Evolutionary conservation across 2,329 filamentous ascomycete genomes (phyloP), one percentile per base, ranked within the genome.

Genomic region (Paramyrothecium sp.): DNA sequence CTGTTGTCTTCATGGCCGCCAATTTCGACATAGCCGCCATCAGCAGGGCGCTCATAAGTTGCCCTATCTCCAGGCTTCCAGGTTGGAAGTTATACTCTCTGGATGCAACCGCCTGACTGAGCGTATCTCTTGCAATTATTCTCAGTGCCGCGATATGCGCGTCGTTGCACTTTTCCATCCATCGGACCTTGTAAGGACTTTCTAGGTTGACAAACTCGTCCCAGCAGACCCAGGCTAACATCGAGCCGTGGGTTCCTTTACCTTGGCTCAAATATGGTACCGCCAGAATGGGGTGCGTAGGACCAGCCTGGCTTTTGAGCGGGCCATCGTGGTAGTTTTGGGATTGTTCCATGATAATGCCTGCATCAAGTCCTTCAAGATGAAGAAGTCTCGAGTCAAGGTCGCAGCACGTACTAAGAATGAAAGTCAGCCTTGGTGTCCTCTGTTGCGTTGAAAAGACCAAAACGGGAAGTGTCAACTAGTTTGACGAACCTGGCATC

Each of bases 131-230:
- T 57, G 59, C 59, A 12, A 62, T 55, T 20, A 62, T 62, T n/a
- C 60, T 54, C 47, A 62, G 21, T 10, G 60, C 56, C 3, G 60
- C 52, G 55, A 62, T 62, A 26, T 62, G 60, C 21, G 55, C 23
- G 4, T 62, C 60, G 47, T 62, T 62, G 53, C 60, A 60, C 53
- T 62, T 62, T n/a, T 62, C 60, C 53, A 60, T 58, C 60, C 60
- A 62, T 22, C 58, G 46, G 2, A 54, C 51, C 1, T n/a, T 44
- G 47, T 59, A 62, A 2, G 60, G 60, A 17, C 53, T 60, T 48
- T 59, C 51, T 4, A 60, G 56, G 41, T 61, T 58, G n/a, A 61
- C 60, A 54, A 61, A 61, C 53, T 61, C 60, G 38, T 61, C 60
- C 60, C 60, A 61, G 47, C 58, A 60, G 8, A 61, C 60, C 60